A percentile compares a stretch with the other conserved stretches of the same genome.
phyloP scores from a whole-genome alignment of 345 rosid species.

The Triadica sebifera region DNA sequence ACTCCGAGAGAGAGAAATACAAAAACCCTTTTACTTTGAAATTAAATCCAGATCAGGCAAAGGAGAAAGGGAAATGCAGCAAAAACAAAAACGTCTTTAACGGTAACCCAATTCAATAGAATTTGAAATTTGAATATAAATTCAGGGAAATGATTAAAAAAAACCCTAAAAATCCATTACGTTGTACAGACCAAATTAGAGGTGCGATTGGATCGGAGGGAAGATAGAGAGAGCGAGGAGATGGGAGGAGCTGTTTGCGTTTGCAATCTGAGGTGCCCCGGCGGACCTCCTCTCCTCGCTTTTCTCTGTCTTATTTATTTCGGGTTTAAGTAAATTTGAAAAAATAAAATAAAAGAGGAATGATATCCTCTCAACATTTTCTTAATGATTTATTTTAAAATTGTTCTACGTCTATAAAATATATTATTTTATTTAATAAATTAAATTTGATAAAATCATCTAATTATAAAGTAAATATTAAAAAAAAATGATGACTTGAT shows the following conservation, averaged over 20 bases:
- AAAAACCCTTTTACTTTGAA: not conserved
- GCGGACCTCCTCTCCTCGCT: not conserved
- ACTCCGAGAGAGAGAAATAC: not conserved
- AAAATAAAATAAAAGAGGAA: too few species aligned
- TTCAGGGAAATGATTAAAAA: not conserved
- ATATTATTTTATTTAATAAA: too few species aligned
- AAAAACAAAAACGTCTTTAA: not conserved
- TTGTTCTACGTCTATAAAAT: too few species aligned
- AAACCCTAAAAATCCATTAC: not conserved
- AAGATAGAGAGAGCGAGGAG: not conserved
- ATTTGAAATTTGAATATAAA: not conserved
- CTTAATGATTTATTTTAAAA: too few species aligned
- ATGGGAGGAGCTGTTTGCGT: not conserved
- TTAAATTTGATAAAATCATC: too few species aligned
- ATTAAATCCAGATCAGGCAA: not conserved
- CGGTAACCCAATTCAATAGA: not conserved
- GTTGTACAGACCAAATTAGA: not conserved
- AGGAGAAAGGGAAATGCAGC: not conserved
- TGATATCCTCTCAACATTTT: too few species aligned
- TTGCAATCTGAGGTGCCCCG: not conserved
- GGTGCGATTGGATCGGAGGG: slow-evolving; percentile 1
- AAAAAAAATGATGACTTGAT: too few species aligned
- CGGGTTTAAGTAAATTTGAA: not conserved
- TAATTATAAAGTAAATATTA: too few species aligned
- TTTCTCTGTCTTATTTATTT: not conserved